Evolutionary conservation across 805 yeast species (phyloP).

Genomic region (Lipomyces chichibuensis): DNA sequence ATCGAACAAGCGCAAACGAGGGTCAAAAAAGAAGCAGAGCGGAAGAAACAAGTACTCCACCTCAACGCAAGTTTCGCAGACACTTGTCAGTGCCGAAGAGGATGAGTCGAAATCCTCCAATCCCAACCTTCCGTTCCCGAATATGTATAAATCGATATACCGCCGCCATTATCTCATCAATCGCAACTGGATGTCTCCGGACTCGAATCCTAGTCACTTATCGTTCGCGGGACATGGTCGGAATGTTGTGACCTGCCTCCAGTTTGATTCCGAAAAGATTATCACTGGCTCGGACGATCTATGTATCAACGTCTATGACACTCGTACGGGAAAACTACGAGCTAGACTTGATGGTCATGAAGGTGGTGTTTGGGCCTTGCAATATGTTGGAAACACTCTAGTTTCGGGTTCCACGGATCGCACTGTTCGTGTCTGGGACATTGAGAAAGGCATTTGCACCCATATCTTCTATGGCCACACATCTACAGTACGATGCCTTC

Average conservation of each 20-base stretch:
- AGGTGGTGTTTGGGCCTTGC: constrained; percentile 99
- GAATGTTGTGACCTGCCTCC: constrained; percentile 91
- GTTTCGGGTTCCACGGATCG: constrained; percentile 96
- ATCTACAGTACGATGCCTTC: constrained; percentile 82
- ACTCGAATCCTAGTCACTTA: constrained; percentile 65
- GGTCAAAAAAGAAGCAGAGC: neutral
- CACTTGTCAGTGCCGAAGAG: neutral
- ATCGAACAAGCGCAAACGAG: constrained; percentile 2
- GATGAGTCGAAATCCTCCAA: neutral
- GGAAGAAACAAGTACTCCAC: neutral
- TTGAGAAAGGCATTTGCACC: constrained; percentile 80
- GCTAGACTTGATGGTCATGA: constrained; percentile 80
- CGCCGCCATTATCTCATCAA: constrained; percentile 61
- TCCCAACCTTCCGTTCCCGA: constrained; percentile 22
- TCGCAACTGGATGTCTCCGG: constrained; percentile 79
- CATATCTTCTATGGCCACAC: constrained; percentile 90
- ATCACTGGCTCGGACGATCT: constrained; percentile 92
- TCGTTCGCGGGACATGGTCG: constrained; percentile 71
- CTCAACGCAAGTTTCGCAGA: neutral
- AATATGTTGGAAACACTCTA: constrained; percentile 73
- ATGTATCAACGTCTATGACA: constrained; percentile 76
- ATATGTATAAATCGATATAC: constrained; percentile 59
- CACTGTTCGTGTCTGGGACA: constrained; percentile 92
- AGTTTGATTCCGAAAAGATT: constrained; percentile 86
- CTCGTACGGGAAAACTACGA: constrained; percentile 67